Base-by-base conservation (phyloP, 495 filamentous ascomycete species). In the Penicillium daleae region DNA sequence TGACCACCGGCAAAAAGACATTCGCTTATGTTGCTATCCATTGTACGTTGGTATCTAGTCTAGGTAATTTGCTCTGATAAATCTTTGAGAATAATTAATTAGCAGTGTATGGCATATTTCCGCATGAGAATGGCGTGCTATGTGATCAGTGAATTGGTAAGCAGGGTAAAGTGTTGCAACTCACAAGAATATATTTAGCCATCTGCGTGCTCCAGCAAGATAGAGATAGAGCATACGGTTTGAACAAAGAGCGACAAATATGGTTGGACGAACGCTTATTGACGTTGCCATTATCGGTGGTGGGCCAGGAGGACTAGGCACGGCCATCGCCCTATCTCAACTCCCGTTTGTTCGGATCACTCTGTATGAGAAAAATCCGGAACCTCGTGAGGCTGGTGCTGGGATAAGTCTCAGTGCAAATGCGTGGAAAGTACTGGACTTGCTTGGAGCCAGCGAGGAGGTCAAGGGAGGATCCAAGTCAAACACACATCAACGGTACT, bases 261-360 rank as follows among this genome's bases (percentile, higher is more conserved):
- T 69, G 66, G 66, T 63, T 13, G 60, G 57, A 2, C 64, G 58
- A 9, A 50, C 57, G 21, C 35, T 62, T 15, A 63, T 44, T 8
- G 56, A 63, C 3, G 65, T 78, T 50, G 80, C 76, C 51, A 73
- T 82, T 51, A 74, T 83, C 51, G 79, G 80, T 24, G 78, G 76
- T 10, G 81, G 81, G 0, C 81, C 81, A 1, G 82, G 77, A 8
- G 83, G 83, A 0, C 70, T 85, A 0, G 74, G 74, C 27, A 73
- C 81, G 1, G 82, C 80, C 7, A 84, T 84, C 55, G 79, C 78
- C 13, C 73, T 85, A 22, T 78, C 77, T 1, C 64, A 76, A 40
- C 56, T 83, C 1, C 77, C 81, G 0, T 76, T 81, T 31, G 70
- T 83, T 12, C 62, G 76, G 10, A 70, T 81, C 3, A 76, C 63